phyloP scores from a whole-genome alignment of 2,329 filamentous ascomycete species.

The Ilyonectria robusta region DNA sequence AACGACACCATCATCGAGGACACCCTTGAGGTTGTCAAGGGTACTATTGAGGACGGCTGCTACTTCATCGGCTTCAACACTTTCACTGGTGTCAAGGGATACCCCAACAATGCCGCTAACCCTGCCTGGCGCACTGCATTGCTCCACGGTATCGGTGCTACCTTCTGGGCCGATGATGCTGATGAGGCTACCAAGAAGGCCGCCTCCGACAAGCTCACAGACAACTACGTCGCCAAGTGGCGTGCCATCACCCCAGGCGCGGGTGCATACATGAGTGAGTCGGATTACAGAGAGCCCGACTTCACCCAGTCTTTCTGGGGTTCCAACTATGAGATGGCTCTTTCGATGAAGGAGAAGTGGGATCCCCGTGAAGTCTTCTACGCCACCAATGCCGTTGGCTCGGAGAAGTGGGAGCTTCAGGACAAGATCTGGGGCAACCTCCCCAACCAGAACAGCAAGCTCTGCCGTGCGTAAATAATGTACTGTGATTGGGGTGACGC shows the following conservation, averaged over 20 bases:
- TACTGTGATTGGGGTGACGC: background rate
- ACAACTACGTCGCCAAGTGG: constrained; percentile 31
- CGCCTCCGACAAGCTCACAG: constrained; percentile 26
- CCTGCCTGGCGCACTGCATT: constrained; percentile 34
- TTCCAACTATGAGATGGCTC: constrained; percentile 58
- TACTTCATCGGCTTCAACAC: constrained; percentile 38
- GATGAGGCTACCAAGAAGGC: constrained; percentile 32
- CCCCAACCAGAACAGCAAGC: constrained; percentile 36
- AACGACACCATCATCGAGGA: constrained; percentile 25
- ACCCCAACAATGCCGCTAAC: constrained; percentile 33
- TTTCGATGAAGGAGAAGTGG: constrained; percentile 62
- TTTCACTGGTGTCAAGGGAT: constrained; percentile 28
- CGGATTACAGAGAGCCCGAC: constrained; percentile 62
- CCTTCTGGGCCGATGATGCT: constrained; percentile 27
- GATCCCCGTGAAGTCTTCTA: constrained; percentile 64
- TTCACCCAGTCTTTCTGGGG: constrained; percentile 65
- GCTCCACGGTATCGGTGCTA: constrained; percentile 30
- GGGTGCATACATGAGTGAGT: constrained; percentile 67
- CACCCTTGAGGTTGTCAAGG: constrained; percentile 32
- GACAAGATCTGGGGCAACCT: constrained; percentile 41
- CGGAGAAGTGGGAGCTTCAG: constrained; percentile 62
- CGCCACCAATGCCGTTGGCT: constrained; percentile 64
- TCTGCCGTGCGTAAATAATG: constrained; percentile 23
- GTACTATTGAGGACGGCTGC: constrained; percentile 31
- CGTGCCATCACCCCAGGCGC: constrained; percentile 52